Evolutionary conservation across 1,284 basidiomycete genomes (phyloP).

Genomic region (Pseudozyma tsukubaensis): DNA sequence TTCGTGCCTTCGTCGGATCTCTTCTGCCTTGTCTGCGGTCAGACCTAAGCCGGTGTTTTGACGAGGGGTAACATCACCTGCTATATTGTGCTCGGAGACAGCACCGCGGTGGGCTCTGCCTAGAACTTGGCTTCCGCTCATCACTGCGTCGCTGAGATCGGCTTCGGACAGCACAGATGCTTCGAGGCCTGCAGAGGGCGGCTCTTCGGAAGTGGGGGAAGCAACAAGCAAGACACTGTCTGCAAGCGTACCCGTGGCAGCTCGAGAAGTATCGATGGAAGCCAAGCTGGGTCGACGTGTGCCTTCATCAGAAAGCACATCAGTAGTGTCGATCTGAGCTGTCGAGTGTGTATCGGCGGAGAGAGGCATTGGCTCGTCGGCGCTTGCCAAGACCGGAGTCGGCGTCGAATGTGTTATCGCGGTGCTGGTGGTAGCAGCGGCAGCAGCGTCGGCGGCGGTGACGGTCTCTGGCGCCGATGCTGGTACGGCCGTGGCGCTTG

Average conservation of each 20-base stretch:
- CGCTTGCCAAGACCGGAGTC: too few relatives aligned
- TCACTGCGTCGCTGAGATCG: constrained; percentile 9
- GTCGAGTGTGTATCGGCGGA: not conserved
- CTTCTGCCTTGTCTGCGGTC: constrained; percentile 51
- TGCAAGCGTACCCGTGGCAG: constrained; percentile 3
- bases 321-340: not conserved
- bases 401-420: not conserved
- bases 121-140: constrained; percentile 21
- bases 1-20: constrained; percentile 63
- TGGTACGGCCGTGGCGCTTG: not conserved
- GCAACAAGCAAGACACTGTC: constrained; percentile 2
- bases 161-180: constrained; percentile 27
- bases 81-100: constrained; percentile 10
- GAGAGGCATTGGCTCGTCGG: constrained; percentile 35
- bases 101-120: constrained; percentile 11
- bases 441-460: not conserved
- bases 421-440: not conserved
- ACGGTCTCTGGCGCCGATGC: not conserved
- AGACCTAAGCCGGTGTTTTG: constrained; percentile 47
- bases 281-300: constrained; percentile 15
- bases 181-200: constrained; percentile 11
- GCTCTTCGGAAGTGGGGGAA: constrained; percentile 24
- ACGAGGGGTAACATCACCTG: constrained; percentile 37
- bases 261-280: constrained; percentile 19
- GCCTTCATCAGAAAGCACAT: too few relatives aligned